Base-by-base conservation (phyloP, 2,329 filamentous ascomycete genomes). In the Aphanocladium album region DNA sequence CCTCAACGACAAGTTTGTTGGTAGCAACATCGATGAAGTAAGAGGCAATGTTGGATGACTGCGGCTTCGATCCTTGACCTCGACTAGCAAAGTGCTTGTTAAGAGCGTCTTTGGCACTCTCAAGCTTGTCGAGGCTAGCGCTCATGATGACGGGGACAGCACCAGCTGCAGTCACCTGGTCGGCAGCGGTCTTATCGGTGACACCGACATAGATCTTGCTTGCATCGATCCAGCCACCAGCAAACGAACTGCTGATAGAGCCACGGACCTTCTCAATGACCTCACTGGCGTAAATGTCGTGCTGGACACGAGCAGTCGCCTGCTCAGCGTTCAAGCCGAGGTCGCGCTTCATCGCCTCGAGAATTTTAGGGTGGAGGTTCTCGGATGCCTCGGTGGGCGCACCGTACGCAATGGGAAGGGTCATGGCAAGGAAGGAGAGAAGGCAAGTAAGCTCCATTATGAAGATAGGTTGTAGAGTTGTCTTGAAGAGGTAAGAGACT, bases 291-390 rank as follows among this genome's bases (percentile, higher is more conserved):
- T n/a, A n/a, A n/a, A n/a, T n/a, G n/a, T n/a, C n/a, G n/a, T n/a
- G n/a, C n/a, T n/a, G n/a, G n/a, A n/a, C n/a, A n/a, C n/a, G n/a
- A n/a, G n/a, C n/a, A n/a, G 27, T 71, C 70, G 62, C 67, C 63
- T 63, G 73, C 72, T 63, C 68, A 53, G 72, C 69, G 59, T 74
- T 69, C n/a, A 76, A 69, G 27, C 74, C 74, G 51, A 76, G 65
- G 67, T 76, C 74, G 64, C 74, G 74, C 72, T 76, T 76, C 73
- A 76, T 76, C 66, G 74, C 74, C 63, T 69, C 72, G 55, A 76
- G 69, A 64, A 76, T 73, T 66, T 73, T 64, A 58, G 74, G 74
- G 69, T 76, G 73, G 23, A 76, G 73, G 64, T 60, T 69, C 65
- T 62, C 69, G 50, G 72, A 66, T 54, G 71, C 63, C 54, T 70